Evolutionary conservation across 176 grass and related monocot species (phyloP).

Genomic region (Musa schizocarpa): DNA sequence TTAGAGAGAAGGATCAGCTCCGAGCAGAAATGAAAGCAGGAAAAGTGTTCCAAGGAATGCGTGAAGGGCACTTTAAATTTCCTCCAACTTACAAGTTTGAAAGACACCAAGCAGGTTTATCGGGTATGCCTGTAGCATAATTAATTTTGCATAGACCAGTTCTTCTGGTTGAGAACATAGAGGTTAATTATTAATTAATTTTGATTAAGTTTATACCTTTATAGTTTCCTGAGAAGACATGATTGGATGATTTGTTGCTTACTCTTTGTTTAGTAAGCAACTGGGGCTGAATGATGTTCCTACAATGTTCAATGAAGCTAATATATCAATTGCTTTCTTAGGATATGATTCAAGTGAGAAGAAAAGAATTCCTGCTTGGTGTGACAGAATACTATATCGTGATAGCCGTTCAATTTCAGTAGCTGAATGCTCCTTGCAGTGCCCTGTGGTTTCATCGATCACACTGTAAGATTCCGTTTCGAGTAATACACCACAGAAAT

Average conservation of each 20-base stretch:
- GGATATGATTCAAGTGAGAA: constrained; percentile 96
- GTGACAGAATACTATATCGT: constrained; percentile 87
- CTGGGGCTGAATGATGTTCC: no score
- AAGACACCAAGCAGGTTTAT: constrained; percentile 61
- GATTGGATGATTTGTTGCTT: neutral
- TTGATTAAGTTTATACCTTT: neutral
- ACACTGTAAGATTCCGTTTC: constrained; percentile 54
- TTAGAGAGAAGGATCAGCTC: constrained; percentile 95
- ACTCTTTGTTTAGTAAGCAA: neutral
- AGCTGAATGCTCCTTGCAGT: constrained; percentile 74
- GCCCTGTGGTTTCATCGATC: constrained; percentile 88
- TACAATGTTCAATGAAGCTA: neutral
- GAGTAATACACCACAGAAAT: neutral
- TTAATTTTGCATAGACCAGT: neutral
- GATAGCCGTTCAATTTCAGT: constrained; percentile 81
- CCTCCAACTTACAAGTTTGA: constrained; percentile 97
- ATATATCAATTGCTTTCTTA: constrained; percentile 17
- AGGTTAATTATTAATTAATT: neutral
- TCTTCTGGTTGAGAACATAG: neutral
- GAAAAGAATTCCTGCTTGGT: constrained; percentile 93
- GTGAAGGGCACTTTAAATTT: constrained; percentile 90
- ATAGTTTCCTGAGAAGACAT: neutral
- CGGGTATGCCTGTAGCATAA: constrained; percentile 40
- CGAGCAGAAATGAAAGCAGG: constrained; percentile 83
- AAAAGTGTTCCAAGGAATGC: constrained; percentile 95